Conservation (phyloP, 768 basidiomycete genomes). For the Phallus indusiatus region DNA sequence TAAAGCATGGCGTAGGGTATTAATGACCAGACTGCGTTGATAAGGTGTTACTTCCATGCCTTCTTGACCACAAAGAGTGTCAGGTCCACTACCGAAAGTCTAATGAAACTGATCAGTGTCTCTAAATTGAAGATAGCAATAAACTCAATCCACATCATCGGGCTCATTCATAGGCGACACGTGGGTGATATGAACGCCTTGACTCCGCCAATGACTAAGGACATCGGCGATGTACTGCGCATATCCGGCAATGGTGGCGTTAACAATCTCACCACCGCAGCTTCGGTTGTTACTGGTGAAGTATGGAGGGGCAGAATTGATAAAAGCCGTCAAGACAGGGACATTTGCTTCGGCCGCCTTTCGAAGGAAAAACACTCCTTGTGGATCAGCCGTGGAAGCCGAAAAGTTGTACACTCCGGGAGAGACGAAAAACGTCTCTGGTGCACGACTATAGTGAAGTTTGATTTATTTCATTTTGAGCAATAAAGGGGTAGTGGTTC, state of each 20-base stretch:
- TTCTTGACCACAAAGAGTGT: slow-evolving; percentile 35
- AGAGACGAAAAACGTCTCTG: slow-evolving; percentile 13
- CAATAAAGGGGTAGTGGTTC: background rate
- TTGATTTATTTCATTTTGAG: background rate
- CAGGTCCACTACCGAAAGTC: slow-evolving; percentile 15
- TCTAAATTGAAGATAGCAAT: background rate
- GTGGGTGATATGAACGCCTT: slow-evolving; percentile 30
- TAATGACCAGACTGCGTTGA: slow-evolving; percentile 34
- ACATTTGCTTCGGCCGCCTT: slow-evolving; percentile 29
- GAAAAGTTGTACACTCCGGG: slow-evolving; percentile 31
- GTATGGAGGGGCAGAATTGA: slow-evolving; percentile 28
- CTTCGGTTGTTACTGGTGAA: slow-evolving; percentile 14
- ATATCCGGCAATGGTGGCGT: slow-evolving; percentile 26
- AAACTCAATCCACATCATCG: slow-evolving; percentile 17
- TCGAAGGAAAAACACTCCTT: slow-evolving; percentile 32
- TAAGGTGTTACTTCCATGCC: slow-evolving; percentile 34
- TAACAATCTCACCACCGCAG: slow-evolving; percentile 15
- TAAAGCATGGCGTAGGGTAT: slow-evolving; percentile 27
- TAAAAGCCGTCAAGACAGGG: slow-evolving; percentile 31
- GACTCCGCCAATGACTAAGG: slow-evolving; percentile 27
- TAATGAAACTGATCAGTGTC: too few species aligned
- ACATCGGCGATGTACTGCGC: slow-evolving; percentile 36
- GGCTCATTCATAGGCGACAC: slow-evolving; percentile 39
- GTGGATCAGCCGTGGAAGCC: slow-evolving; percentile 30
- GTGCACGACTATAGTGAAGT: background rate